These are phyloP conservation scores for Magnolia changhungtana DNA, from an alignment of 164 flowering plant species.

Conservation along the genomic window DNA sequence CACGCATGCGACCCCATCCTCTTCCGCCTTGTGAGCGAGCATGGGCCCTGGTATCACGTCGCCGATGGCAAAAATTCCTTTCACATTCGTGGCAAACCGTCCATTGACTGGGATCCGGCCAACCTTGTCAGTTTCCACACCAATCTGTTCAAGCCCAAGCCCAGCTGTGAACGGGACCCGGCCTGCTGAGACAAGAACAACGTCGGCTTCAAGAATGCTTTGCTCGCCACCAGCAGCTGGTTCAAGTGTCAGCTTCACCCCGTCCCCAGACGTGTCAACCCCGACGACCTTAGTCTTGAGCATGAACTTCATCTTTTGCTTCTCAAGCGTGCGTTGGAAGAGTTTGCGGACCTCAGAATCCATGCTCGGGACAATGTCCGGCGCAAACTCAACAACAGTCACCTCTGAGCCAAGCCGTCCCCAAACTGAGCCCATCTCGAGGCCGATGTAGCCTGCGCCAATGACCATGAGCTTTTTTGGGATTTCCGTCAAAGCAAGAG, in stretches of 20 bases:
- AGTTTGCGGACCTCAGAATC: conserved; percentile 70
- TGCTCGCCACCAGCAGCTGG: conserved; percentile 77
- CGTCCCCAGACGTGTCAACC: conserved; percentile 51
- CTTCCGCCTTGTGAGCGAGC: conserved; percentile 91
- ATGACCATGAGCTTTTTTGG: conserved; percentile 78
- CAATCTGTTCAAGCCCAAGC: conserved; percentile 58
- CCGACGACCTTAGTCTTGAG: conserved; percentile 78
- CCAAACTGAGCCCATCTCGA: conserved; percentile 94
- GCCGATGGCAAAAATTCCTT: conserved; percentile 72
- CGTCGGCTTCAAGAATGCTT: conserved; percentile 70
- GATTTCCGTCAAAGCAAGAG: conserved; percentile 56
- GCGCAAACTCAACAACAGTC: conserved; percentile 79
- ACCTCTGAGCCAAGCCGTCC: conserved; percentile 81
- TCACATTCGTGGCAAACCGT: conserved; percentile 53
- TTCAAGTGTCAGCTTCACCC: conserved; percentile 63
- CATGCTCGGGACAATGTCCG: conserved; percentile 77
- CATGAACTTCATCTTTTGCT: conserved; percentile 78
- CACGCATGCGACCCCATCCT: conserved; percentile 87
- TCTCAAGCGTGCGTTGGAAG: conserved; percentile 73
- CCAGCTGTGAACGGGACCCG: conserved; percentile 67
- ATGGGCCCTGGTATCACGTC: conserved; percentile 89
- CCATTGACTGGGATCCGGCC: conserved; percentile 53
- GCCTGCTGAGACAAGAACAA: conserved; percentile 84
- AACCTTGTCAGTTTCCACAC: conserved; percentile 22
- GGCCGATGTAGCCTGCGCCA: conserved; percentile 89